phyloP scores from a whole-genome alignment of 805 yeast species.

The Candida oleophila region DNA sequence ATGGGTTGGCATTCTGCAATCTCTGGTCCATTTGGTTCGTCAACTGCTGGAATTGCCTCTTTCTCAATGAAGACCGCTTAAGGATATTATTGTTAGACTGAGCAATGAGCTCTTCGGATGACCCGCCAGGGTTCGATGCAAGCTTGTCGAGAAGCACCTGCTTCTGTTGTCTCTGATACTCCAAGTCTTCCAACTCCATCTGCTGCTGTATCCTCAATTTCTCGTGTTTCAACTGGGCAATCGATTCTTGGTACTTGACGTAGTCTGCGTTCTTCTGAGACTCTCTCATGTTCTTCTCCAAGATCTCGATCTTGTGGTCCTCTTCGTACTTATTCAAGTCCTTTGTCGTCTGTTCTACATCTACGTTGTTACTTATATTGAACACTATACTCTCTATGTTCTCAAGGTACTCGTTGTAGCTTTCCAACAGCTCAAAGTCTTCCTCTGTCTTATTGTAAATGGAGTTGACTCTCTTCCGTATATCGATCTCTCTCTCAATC shows the following conservation, averaged over 20 bases:
- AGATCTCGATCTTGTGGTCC: slow-evolving; percentile 70
- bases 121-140: slow-evolving; percentile 25
- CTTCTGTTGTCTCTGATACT: slow-evolving; percentile 39
- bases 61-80: slow-evolving; percentile 64
- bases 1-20: slow-evolving; percentile 28
- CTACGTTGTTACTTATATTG: slow-evolving; percentile 68
- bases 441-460: slow-evolving; percentile 79
- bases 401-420: slow-evolving; percentile 78
- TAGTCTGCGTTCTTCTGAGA: slow-evolving; percentile 61
- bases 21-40: slow-evolving; percentile 53
- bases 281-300: slow-evolving; percentile 71
- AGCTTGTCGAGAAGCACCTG: slow-evolving; percentile 41
- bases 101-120: slow-evolving; percentile 40
- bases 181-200: slow-evolving; percentile 43
- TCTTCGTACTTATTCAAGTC: slow-evolving; percentile 67
- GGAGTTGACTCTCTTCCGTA: slow-evolving; percentile 71
- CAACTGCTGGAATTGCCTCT: slow-evolving; percentile 57
- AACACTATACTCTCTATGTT: slow-evolving; percentile 78
- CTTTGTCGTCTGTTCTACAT: slow-evolving; percentile 66
- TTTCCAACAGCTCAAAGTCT: slow-evolving; percentile 62
- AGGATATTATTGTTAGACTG: slow-evolving; percentile 40
- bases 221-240: slow-evolving; percentile 55
- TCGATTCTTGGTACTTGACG: slow-evolving; percentile 60
- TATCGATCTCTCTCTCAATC: slow-evolving; percentile 91
- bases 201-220: slow-evolving; percentile 69